These are phyloP conservation scores for Beauveria bassiana DNA, from an alignment of 2,329 filamentous ascomycete genomes.

Conservation along the genomic window DNA sequence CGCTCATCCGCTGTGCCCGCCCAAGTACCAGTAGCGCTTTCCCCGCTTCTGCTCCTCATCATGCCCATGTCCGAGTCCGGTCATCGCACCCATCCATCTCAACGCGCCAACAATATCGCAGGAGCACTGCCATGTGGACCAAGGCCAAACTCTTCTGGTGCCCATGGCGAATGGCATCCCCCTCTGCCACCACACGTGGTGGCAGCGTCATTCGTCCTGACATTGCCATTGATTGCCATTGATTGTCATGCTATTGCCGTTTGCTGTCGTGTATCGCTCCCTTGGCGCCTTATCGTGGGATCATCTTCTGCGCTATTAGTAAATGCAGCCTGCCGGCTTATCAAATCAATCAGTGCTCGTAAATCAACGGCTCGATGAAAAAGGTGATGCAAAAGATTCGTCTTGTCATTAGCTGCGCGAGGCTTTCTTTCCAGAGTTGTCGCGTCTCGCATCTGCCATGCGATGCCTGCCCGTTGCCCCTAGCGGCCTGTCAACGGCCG, in stretches of 20 bases:
- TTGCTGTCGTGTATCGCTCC: neutral
- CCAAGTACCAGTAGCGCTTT: neutral
- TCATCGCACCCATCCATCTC: neutral
- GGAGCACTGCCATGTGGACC: constrained; percentile 7
- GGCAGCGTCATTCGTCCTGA: neutral
- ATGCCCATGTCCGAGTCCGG: constrained; percentile 1
- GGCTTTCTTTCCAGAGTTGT: neutral
- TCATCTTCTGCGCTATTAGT: neutral
- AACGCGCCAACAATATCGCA: constrained; percentile 8
- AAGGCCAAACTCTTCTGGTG: constrained; percentile 5
- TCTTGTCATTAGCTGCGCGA: constrained; percentile 2
- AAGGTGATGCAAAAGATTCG: neutral
- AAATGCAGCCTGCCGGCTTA: neutral
- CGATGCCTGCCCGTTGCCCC: neutral
- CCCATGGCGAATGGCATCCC: constrained; percentile 1
- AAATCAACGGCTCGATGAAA: neutral
- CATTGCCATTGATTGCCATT: neutral
- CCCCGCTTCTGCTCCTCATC: neutral
- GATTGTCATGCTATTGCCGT: neutral
- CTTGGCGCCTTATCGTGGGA: neutral
- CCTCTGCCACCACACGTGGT: neutral
- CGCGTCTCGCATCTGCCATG: neutral
- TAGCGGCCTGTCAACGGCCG: neutral
- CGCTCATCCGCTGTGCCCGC: neutral
- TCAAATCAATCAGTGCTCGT: neutral